Percentiles rank a stretch among this genome's conserved stretches.
Evolutionary conservation across 2,329 filamentous ascomycete species (phyloP).

Genomic region (Epichloe amarillans): DNA sequence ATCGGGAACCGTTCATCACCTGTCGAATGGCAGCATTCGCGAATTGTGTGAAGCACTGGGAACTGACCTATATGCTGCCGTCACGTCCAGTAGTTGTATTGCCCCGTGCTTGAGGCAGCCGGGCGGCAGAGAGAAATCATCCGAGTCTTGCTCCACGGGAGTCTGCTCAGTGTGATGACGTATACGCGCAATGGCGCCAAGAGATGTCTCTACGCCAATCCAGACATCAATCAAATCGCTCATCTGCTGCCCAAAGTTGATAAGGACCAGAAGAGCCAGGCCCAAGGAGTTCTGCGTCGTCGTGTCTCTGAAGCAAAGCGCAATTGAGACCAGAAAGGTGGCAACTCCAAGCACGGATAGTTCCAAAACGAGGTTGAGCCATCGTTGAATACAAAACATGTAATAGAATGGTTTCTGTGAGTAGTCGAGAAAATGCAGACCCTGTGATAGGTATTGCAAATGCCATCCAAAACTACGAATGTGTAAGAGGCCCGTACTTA

Average conservation of each 20-base stretch:
- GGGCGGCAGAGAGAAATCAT: background rate
- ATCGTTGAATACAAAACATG: constrained; percentile 34
- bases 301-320: constrained; percentile 15
- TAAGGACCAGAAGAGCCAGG: background rate
- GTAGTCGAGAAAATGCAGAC: constrained; percentile 17
- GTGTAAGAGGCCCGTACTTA: constrained; percentile 9
- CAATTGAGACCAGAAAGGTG: constrained; percentile 29
- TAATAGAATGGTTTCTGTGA: constrained; percentile 23
- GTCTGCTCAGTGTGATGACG: background rate
- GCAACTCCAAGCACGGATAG: constrained; percentile 31
- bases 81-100: background rate
- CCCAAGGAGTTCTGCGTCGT: constrained; percentile 7
- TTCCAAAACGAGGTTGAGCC: constrained; percentile 34
- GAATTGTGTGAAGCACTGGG: background rate
- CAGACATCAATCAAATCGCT: background rate
- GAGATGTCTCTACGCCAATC: background rate
- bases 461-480: constrained; percentile 23
- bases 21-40: background rate
- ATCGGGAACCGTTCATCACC: background rate
- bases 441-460: constrained; percentile 7
- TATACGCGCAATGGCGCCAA: constrained; percentile 1
- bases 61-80: background rate
- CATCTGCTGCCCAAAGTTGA: background rate
- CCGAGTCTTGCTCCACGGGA: background rate
- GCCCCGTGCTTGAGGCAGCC: background rate